Evolutionary conservation across 225 moss, liverwort and hornwort species (phyloP).

Genomic region (Pseudisothecium myosuroides): DNA sequence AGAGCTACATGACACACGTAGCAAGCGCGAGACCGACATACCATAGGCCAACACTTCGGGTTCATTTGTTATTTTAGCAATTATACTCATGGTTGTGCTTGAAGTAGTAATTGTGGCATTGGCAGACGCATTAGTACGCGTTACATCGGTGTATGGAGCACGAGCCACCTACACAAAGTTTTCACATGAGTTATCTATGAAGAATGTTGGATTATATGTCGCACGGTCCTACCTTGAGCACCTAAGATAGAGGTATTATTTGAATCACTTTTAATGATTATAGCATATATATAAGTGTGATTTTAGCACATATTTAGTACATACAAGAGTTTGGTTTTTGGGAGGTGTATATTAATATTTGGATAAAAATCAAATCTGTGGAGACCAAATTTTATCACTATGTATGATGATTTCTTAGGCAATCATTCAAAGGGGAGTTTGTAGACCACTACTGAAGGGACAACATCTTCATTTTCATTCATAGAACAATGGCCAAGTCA

Average conservation of each 20-base stretch:
- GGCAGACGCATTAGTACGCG: neutral
- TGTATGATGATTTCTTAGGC: neutral
- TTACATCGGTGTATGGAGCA: slow-evolving; percentile 10
- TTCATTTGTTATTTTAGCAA: slow-evolving; percentile 16
- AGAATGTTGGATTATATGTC: neutral
- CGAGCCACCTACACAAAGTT: slow-evolving; percentile 6
- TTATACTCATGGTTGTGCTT: neutral
- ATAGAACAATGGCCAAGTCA: neutral
- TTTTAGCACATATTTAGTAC: too few relatives aligned
- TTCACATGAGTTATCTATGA: neutral
- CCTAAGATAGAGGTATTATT: neutral
- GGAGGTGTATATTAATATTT: neutral
- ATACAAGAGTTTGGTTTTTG: neutral
- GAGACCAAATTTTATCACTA: neutral
- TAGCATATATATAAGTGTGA: neutral
- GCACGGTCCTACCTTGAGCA: neutral
- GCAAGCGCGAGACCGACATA: slow-evolving; percentile 10
- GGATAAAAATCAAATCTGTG: neutral
- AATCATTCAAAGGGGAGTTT: neutral
- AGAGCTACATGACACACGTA: slow-evolving; percentile 19
- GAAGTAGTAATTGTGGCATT: slow-evolving; percentile 17
- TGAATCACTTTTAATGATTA: neutral
- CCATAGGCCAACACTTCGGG: slow-evolving; percentile 22
- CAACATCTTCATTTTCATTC: neutral
- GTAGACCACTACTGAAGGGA: too few relatives aligned